phyloP scores from a whole-genome alignment of 1,284 basidiomycete genomes.

The Fistulinella cinereoalba region DNA sequence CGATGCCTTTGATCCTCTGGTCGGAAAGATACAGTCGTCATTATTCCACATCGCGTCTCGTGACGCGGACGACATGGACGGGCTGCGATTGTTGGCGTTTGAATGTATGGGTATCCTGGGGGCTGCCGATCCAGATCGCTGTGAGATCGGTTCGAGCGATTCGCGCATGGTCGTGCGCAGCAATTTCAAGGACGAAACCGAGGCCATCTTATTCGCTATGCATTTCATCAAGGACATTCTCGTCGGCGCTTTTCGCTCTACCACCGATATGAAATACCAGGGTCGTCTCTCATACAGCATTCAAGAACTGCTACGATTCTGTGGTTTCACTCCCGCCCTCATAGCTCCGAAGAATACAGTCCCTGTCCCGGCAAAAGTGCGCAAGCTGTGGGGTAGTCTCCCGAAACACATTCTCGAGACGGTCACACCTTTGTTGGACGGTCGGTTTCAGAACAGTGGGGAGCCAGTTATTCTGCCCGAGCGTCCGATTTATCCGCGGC shows the following conservation, averaged over 20 bases:
- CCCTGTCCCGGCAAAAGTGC: conserved; percentile 64
- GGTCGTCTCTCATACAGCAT: conserved; percentile 88
- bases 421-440: conserved; percentile 83
- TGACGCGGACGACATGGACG: conserved; percentile 74
- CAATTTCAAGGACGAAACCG: conserved; percentile 83
- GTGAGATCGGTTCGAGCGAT: conserved; percentile 65
- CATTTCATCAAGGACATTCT: conserved; percentile 87
- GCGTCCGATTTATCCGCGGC: conserved; percentile 77
- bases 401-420: conserved; percentile 87
- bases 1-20: conserved; percentile 80
- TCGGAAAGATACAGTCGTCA: conserved; percentile 69
- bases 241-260: conserved; percentile 90
- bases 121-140: conserved; percentile 94
- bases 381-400: conserved; percentile 74
- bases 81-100: conserved; percentile 69
- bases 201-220: conserved; percentile 79
- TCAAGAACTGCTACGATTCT: conserved; percentile 89
- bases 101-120: conserved; percentile 95
- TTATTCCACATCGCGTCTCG: conserved; percentile 74
- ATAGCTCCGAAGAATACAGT: conserved; percentile 46
- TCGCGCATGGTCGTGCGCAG: conserved; percentile 70
- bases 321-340: conserved; percentile 78
- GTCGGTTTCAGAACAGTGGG: conserved; percentile 57
- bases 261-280: conserved; percentile 93
- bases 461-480: conserved; percentile 38